Evolutionary conservation across 805 yeast genomes (phyloP), one percentile per base, ranked within the genome.

Genomic region (Pichia heedii): DNA sequence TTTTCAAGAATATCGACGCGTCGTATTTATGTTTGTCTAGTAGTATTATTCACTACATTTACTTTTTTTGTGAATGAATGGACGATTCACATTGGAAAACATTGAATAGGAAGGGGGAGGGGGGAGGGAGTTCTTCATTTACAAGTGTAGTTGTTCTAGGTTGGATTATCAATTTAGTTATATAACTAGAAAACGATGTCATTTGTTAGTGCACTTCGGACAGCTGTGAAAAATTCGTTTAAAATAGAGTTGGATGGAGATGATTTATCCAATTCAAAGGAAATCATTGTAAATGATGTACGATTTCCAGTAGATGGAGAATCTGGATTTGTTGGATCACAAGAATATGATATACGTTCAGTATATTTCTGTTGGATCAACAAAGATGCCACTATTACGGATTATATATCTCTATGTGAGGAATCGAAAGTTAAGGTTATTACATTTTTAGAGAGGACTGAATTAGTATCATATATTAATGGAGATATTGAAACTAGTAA

Each of bases 361-460:
- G 77, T 84, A 3, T 69, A 76, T 33, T 86, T 84, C 54, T 83
- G 93, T 50, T 90, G 95, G 93, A 50, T 79, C 22, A 78, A 79
- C 50, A 78, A 74, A 46, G 85, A 84, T 43, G 70, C 84, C 22
- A 74, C 81, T 33, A 81, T 88, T 37, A 81, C 96, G 12, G 95
- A 86, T 43, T 89, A 90, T 59, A 74, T 87, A 47, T 73, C 79
- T 11, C 79, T 76, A 33, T 85, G 96, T 50, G 81, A 77, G 54
- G 73, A 71, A 40, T 66, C 73, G 33, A 71, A 75, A 3, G 71
- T 90, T 29, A 70, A 77, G 3, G 85, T 85, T 49, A 74, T 90
- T 57, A 79, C 85, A 45, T 89, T 90, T 57, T 63, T 85, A 58
- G 95, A 87, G 54, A 79, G 94, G 63, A 80, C 87, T 9, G 96